Percentiles rank a stretch among this genome's conserved stretches.
Evolutionary conservation across 2,329 filamentous ascomycete genomes (phyloP).

Genomic region (Pyricularia sp.): DNA sequence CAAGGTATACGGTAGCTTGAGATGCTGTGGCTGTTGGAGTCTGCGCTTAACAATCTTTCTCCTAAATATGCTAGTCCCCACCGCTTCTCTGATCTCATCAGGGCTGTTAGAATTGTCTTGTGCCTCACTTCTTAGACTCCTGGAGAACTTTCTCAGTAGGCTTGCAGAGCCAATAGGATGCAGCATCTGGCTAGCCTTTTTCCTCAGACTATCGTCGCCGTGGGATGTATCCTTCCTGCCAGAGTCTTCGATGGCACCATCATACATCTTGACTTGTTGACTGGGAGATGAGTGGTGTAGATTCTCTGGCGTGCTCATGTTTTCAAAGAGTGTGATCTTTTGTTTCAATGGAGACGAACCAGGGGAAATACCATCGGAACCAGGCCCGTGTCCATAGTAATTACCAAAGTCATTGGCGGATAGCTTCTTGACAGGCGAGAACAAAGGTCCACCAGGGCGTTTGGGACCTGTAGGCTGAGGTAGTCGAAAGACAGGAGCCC

Average conservation of each 20-base stretch:
- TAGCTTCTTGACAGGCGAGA: neutral
- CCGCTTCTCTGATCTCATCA: neutral
- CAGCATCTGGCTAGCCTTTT: neutral
- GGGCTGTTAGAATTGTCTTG: neutral
- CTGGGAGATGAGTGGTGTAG: neutral
- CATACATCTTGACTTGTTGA: neutral
- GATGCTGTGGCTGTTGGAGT: neutral
- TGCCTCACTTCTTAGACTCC: neutral
- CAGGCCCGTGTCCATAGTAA: neutral
- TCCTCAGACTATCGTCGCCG: neutral
- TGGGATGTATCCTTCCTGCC: neutral
- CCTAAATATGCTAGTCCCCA: neutral
- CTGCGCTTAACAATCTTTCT: slow-evolving; percentile 1
- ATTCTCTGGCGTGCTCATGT: slow-evolving; percentile 6
- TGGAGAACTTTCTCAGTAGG: neutral
- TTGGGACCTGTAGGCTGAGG: neutral
- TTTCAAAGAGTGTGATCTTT: slow-evolving; percentile 17
- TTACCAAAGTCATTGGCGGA: neutral
- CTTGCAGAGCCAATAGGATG: neutral
- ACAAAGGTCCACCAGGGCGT: neutral
- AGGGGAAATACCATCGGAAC: neutral
- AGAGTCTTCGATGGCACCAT: neutral
- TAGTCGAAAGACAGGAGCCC: neutral
- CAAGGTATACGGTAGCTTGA: neutral
- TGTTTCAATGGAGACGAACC: slow-evolving; percentile 10